Percentiles rank a stretch among this genome's conserved stretches.
Evolutionary conservation across 371 early-diverging fungal genomes (phyloP).

Genomic region (Coemansia sp.): DNA sequence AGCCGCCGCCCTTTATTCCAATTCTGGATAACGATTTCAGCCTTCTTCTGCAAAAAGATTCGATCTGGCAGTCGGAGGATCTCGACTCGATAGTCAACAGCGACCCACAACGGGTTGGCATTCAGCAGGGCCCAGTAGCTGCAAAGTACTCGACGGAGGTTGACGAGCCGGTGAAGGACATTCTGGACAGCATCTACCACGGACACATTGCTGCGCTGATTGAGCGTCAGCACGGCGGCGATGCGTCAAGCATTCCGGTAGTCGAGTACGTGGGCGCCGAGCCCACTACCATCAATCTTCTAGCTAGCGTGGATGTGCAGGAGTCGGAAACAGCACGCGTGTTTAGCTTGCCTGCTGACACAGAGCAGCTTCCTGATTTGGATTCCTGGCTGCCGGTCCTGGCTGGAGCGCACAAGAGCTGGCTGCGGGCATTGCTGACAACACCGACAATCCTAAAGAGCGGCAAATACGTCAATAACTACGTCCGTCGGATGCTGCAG

Average conservation of each 20-base stretch:
- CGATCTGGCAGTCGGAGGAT: constrained; percentile 93
- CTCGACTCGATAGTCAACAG: constrained; percentile 83
- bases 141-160: constrained; percentile 73
- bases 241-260: constrained; percentile 65
- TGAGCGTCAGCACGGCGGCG: constrained; percentile 67
- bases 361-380: not conserved
- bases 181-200: constrained; percentile 80
- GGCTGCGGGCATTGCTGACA: constrained; percentile 23
- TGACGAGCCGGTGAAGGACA: constrained; percentile 87
- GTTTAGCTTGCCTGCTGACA: not conserved
- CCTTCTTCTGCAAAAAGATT: constrained; percentile 94
- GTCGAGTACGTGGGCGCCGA: constrained; percentile 81
- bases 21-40: constrained; percentile 89
- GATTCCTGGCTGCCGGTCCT: not conserved
- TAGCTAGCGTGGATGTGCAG: not conserved
- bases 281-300: not conserved
- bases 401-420: not conserved
- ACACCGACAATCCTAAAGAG: constrained; percentile 15
- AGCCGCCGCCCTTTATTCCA: constrained; percentile 95
- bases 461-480: constrained; percentile 79
- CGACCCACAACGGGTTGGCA: constrained; percentile 87
- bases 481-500: constrained; percentile 56
- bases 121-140: constrained; percentile 92
- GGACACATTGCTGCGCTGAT: constrained; percentile 77
- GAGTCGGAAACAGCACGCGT: not conserved